Evolutionary conservation across 2,329 filamentous ascomycete genomes (phyloP).

Genomic region (Phaeosphaeria sp.): DNA sequence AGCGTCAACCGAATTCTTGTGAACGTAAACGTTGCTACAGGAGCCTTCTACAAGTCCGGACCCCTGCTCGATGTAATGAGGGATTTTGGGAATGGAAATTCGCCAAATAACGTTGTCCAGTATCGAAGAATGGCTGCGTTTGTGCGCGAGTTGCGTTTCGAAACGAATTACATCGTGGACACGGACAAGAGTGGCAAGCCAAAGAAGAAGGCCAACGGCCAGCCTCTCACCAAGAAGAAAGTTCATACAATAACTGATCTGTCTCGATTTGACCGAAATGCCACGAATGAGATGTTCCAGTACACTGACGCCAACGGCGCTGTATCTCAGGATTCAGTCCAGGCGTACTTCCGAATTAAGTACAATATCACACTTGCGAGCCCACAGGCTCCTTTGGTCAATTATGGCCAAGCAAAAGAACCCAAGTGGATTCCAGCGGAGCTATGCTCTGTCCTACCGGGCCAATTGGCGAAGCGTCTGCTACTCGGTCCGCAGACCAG

Average conservation of each 20-base stretch:
- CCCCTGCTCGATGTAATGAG: constrained; percentile 46
- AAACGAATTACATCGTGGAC: constrained; percentile 49
- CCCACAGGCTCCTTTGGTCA: constrained; percentile 36
- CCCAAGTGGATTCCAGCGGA: constrained; percentile 45
- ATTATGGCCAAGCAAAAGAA: constrained; percentile 27
- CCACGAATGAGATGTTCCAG: constrained; percentile 30
- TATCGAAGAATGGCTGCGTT: constrained; percentile 35
- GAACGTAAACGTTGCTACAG: constrained; percentile 68
- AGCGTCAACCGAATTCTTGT: constrained; percentile 64
- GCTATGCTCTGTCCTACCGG: constrained; percentile 39
- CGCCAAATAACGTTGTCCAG: constrained; percentile 7
- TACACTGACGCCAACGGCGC: constrained; percentile 18
- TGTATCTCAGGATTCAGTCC: constrained; percentile 15
- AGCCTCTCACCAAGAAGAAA: constrained; percentile 29
- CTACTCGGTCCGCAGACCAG: constrained; percentile 37
- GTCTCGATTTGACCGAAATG: constrained; percentile 43
- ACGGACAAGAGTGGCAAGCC: constrained; percentile 42
- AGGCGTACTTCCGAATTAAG: constrained; percentile 25
- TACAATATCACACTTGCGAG: constrained; percentile 29
- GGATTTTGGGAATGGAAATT: constrained; percentile 20
- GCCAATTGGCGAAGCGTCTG: constrained; percentile 35
- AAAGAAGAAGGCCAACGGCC: constrained; percentile 17
- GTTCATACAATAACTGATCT: constrained; percentile 50
- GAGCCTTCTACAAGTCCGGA: constrained; percentile 62
- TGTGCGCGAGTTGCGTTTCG: constrained; percentile 47